A percentile compares a stretch with the other conserved stretches of the same genome.
These are phyloP conservation scores for Oidium heveae DNA, from an alignment of 2,329 filamentous ascomycete genomes.

Conservation along the genomic window DNA sequence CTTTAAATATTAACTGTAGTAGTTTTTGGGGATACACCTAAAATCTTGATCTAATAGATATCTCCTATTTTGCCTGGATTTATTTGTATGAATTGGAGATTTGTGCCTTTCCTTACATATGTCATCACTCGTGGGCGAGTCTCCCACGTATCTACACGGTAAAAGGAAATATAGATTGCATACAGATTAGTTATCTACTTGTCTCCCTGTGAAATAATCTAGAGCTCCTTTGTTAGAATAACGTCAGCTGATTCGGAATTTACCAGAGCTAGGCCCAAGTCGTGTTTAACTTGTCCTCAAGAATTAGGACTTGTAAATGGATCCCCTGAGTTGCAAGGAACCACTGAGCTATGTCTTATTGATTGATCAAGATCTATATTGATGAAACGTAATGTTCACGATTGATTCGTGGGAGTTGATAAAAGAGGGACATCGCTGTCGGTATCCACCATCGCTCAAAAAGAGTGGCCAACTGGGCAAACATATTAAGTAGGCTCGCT, in stretches of 20 bases:
- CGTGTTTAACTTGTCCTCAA: background rate
- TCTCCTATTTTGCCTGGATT: background rate
- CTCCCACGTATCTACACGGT: background rate
- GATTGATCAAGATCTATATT: too few species aligned
- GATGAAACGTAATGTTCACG: too few species aligned
- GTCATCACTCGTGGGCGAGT: background rate
- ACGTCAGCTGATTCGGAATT: background rate
- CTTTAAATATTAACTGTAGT: background rate
- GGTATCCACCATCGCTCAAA: too few species aligned
- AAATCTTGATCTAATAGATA: background rate
- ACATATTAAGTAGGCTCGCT: too few species aligned
- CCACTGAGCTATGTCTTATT: too few species aligned
- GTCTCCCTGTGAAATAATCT: background rate
- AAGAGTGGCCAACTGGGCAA: too few species aligned
- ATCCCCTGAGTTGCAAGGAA: too few species aligned
- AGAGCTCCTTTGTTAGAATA: background rate
- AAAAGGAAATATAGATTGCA: background rate
- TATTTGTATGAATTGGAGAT: background rate
- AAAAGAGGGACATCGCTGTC: too few species aligned
- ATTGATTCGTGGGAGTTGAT: too few species aligned
- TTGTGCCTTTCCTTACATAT: background rate
- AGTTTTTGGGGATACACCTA: background rate
- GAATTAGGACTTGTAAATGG: too few species aligned
- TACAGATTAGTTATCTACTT: background rate
- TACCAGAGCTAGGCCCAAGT: background rate